phyloP scores from a whole-genome alignment of 495 filamentous ascomycete genomes.

The Friedmanniomyces simplex region DNA sequence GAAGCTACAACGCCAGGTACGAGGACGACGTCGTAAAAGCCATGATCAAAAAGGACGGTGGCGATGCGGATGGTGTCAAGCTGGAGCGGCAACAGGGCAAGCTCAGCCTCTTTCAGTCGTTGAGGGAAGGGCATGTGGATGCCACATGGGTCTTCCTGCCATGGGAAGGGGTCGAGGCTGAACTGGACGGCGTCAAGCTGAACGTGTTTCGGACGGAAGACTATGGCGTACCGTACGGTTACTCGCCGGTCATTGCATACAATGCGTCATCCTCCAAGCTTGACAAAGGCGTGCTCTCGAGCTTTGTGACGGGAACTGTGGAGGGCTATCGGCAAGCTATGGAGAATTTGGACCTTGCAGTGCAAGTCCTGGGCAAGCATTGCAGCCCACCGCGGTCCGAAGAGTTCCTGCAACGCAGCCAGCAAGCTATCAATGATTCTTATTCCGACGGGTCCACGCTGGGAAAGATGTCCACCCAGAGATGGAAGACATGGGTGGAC shows the following conservation, averaged over 20 bases:
- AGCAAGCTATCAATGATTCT: slow-evolving; percentile 18
- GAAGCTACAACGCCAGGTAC: slow-evolving; percentile 18
- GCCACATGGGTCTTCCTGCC: slow-evolving; percentile 23
- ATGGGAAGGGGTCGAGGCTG: slow-evolving; percentile 21
- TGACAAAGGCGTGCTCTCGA: slow-evolving; percentile 7
- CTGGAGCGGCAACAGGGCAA: slow-evolving; percentile 16
- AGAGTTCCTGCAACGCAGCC: slow-evolving; percentile 15
- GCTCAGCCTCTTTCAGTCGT: slow-evolving; percentile 12
- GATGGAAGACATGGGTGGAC: slow-evolving; percentile 12
- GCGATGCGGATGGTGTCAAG: slow-evolving; percentile 11
- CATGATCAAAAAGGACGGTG: slow-evolving; percentile 15
- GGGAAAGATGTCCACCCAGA: slow-evolving; percentile 9
- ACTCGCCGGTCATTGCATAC: slow-evolving; percentile 18
- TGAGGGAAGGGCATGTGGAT: slow-evolving; percentile 14
- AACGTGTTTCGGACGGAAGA: slow-evolving; percentile 5
- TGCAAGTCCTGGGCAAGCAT: slow-evolving; percentile 2
- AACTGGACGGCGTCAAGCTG: slow-evolving; percentile 7
- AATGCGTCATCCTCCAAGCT: slow-evolving; percentile 3
- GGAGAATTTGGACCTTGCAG: slow-evolving; percentile 1
- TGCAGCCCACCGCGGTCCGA: slow-evolving; percentile 2
- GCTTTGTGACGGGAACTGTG: slow-evolving; percentile 14
- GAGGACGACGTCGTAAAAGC: slow-evolving; percentile 18
- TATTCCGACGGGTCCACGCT: slow-evolving; percentile 12
- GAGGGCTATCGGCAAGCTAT: slow-evolving; percentile 16
- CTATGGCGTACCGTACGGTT: slow-evolving; percentile 17